Conservation (phyloP, 495 filamentous ascomycete genomes). For the Haplographium delicatum region DNA sequence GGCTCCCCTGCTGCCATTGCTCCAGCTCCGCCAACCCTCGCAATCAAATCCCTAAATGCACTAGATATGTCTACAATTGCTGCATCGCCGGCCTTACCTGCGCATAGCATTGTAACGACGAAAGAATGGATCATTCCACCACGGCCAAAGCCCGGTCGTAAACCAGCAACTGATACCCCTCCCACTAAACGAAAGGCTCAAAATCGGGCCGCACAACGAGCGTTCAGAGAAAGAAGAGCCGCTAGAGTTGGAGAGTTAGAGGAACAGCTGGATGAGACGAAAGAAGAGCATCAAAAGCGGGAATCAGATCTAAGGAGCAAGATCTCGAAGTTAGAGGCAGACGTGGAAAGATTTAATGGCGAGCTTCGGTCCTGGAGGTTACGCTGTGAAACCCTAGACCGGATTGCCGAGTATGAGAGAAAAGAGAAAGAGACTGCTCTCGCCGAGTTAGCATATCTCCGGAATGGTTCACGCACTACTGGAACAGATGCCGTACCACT, state of each 20-base stretch:
- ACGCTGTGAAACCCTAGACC: constrained; percentile 25
- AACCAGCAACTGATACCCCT: constrained; percentile 85
- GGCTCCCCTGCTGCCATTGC: constrained; percentile 24
- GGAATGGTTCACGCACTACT: constrained; percentile 20
- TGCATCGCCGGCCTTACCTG: constrained; percentile 11
- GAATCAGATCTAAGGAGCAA: constrained; percentile 43
- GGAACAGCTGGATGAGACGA: constrained; percentile 67
- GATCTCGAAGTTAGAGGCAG: constrained; percentile 35
- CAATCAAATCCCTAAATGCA: constrained; percentile 17
- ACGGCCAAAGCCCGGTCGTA: constrained; percentile 86
- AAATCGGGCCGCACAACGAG: constrained; percentile 87
- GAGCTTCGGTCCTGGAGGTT: constrained; percentile 25
- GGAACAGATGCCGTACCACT: constrained; percentile 31
- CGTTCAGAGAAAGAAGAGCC: constrained; percentile 82
- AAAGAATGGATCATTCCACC: constrained; percentile 88
- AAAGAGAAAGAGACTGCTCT: constrained; percentile 25
- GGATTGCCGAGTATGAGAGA: constrained; percentile 26
- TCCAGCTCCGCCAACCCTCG: constrained; percentile 22
- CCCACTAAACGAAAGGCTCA: constrained; percentile 90
- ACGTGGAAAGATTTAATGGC: constrained; percentile 37
- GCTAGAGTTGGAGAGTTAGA: constrained; percentile 82
- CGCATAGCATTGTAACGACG: constrained; percentile 49
- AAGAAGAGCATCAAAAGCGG: constrained; percentile 39
- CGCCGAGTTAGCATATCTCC: constrained; percentile 25
- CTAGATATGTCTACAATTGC: constrained; percentile 16